Percentiles rank a stretch among this genome's conserved stretches.
phyloP scores from a whole-genome alignment of 306 rosid genomes.

The Quercus engelmannii region DNA sequence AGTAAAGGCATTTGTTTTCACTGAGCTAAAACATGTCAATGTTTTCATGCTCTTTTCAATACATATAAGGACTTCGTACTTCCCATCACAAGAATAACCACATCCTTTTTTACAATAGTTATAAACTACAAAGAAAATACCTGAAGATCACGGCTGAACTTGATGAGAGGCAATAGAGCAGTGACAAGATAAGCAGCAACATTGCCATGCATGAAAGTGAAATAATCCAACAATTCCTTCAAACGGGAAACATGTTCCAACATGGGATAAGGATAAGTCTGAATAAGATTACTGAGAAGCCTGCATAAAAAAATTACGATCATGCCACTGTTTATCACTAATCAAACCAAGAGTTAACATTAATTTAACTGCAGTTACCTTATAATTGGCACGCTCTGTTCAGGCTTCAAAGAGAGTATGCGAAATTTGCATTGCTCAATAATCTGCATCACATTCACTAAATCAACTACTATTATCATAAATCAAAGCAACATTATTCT shows the following conservation, averaged over 20 bases:
- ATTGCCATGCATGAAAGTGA: conserved; percentile 39
- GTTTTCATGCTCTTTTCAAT: not conserved
- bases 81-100: not conserved
- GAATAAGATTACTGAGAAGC: conserved; percentile 26
- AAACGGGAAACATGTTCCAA: conserved; percentile 33
- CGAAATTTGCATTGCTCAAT: conserved; percentile 44
- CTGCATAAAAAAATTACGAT: conserved; percentile 17
- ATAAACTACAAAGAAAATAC: conserved; percentile 7
- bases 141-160: conserved; percentile 39
- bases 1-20: not conserved
- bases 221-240: conserved; percentile 41
- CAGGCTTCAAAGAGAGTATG: conserved; percentile 36
- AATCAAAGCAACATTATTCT: not conserved
- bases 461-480: not conserved
- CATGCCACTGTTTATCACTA: not conserved
- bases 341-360: not conserved
- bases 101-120: not conserved
- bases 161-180: conserved; percentile 35
- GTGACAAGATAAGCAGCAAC: conserved; percentile 36
- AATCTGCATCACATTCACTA: conserved; percentile 16
- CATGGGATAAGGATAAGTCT: conserved; percentile 27
- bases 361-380: conserved; percentile 21
- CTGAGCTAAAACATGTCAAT: no score
- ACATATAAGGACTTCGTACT: not conserved
- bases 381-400: conserved; percentile 30